Percentiles rank a stretch among this genome's conserved stretches.
Evolutionary conservation across 2,329 filamentous ascomycete genomes (phyloP).

Genomic region (Beauveria sp.): DNA sequence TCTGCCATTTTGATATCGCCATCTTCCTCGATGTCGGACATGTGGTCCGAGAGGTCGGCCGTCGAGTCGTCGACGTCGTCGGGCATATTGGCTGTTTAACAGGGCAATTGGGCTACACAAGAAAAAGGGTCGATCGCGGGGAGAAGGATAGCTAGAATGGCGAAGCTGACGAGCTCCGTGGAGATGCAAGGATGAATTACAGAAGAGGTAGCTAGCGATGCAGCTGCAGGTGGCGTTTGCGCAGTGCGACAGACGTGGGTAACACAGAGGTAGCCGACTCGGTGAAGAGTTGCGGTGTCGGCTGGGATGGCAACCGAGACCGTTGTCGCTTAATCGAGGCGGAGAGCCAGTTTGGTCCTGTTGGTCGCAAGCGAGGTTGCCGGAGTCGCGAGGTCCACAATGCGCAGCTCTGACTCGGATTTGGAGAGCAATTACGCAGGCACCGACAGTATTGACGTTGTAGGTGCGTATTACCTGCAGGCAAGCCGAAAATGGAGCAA

Average conservation of each 20-base stretch:
- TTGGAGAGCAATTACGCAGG: neutral
- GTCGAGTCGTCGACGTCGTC: conserved; percentile 45
- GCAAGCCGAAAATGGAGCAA: neutral
- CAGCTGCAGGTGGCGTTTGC: neutral
- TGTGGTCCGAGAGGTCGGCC: conserved; percentile 48
- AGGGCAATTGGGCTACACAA: conserved; percentile 2
- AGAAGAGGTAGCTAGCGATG: neutral
- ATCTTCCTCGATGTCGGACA: conserved; percentile 54
- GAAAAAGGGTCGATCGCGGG: neutral
- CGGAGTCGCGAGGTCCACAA: neutral
- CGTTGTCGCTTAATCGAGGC: neutral
- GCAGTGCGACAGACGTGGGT: neutral
- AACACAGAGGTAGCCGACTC: neutral
- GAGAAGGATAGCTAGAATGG: neutral
- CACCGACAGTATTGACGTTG: neutral
- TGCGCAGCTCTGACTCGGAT: neutral
- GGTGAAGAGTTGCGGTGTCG: neutral
- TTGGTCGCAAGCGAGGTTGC: neutral
- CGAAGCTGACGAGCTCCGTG: neutral
- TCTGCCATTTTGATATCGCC: conserved; percentile 39
- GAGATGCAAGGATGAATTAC: neutral
- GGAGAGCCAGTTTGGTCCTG: neutral
- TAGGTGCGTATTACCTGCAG: neutral
- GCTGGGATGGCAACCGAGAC: neutral
- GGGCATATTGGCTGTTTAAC: conserved; percentile 41